Evolutionary conservation across 2,329 filamentous ascomycete species (phyloP).

Genomic region (Aspergillus glaucus): DNA sequence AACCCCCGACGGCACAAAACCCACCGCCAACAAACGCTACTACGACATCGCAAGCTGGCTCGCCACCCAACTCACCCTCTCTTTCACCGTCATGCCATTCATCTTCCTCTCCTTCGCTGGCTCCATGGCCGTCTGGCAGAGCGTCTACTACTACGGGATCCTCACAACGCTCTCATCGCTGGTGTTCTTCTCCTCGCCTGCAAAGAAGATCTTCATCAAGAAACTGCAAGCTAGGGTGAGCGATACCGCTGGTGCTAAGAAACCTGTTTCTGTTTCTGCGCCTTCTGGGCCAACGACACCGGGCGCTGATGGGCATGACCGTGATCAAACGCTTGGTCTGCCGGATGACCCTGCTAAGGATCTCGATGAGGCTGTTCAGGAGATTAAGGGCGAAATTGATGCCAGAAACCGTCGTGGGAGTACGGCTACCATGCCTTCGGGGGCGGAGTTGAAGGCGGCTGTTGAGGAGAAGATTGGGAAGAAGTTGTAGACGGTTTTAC

Average conservation of each 20-base stretch:
- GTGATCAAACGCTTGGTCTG: slow-evolving; percentile 67
- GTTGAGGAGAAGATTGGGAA: slow-evolving; percentile 47
- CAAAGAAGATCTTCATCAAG: slow-evolving; percentile 55
- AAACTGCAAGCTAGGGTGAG: slow-evolving; percentile 51
- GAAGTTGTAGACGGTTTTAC: slow-evolving; percentile 27
- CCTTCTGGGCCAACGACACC: too few relatives aligned
- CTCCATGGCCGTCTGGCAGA: slow-evolving; percentile 69
- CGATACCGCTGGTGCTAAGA: background rate
- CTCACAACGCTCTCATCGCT: slow-evolving; percentile 60
- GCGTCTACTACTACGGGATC: slow-evolving; percentile 83
- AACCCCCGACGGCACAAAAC: slow-evolving; percentile 63
- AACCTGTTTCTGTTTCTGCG: background rate
- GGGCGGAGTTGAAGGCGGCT: slow-evolving; percentile 47
- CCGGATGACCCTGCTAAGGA: slow-evolving; percentile 69
- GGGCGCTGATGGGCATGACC: slow-evolving; percentile 50
- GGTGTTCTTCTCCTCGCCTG: slow-evolving; percentile 73
- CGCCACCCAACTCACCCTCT: slow-evolving; percentile 73
- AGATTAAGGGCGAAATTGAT: slow-evolving; percentile 69
- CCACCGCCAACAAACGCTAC: slow-evolving; percentile 68
- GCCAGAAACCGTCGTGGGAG: slow-evolving; percentile 46
- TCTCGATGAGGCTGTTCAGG: slow-evolving; percentile 68
- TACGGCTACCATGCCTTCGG: slow-evolving; percentile 38
- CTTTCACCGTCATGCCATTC: slow-evolving; percentile 79
- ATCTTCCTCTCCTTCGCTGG: slow-evolving; percentile 67
- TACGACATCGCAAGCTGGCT: slow-evolving; percentile 77